Conservation (phyloP, 371 early-diverging fungal species). For the Haplosporangium sp. region DNA sequence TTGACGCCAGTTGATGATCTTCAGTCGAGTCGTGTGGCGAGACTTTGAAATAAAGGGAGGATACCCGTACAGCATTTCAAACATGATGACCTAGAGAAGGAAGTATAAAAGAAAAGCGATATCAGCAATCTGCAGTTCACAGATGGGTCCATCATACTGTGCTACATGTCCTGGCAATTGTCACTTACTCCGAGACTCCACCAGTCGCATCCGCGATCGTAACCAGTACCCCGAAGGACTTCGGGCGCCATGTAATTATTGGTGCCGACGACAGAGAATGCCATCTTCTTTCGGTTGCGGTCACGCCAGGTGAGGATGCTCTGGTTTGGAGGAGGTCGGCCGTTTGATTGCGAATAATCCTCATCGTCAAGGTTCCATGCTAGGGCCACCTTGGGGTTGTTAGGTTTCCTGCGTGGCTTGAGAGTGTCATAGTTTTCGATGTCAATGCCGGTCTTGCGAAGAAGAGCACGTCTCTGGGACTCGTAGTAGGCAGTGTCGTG, state of each 20-base stretch:
- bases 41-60: conserved; percentile 82
- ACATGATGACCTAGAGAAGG: conserved; percentile 66
- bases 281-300: conserved; percentile 63
- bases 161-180: no score
- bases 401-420: conserved; percentile 46
- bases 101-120: neutral
- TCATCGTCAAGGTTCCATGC: conserved; percentile 53
- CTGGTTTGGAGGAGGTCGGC: conserved; percentile 59
- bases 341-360: conserved; percentile 33
- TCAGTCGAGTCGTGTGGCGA: conserved; percentile 65
- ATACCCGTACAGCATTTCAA: conserved; percentile 78
- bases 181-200: conserved; percentile 70
- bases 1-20: conserved; percentile 70
- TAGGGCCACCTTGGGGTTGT: conserved; percentile 28
- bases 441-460: conserved; percentile 59
- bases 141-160: no score
- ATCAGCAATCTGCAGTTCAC: neutral
- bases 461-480: conserved; percentile 59
- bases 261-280: conserved; percentile 86
- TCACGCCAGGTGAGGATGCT: conserved; percentile 71
- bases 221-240: conserved; percentile 68
- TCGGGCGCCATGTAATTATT: conserved; percentile 89
- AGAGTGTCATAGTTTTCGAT: conserved; percentile 61
- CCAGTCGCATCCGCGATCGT: conserved; percentile 77
- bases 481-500: conserved; percentile 68